These are phyloP conservation scores for Daldinia bambusicola DNA, from an alignment of 495 filamentous ascomycete genomes.

Conservation along the genomic window DNA sequence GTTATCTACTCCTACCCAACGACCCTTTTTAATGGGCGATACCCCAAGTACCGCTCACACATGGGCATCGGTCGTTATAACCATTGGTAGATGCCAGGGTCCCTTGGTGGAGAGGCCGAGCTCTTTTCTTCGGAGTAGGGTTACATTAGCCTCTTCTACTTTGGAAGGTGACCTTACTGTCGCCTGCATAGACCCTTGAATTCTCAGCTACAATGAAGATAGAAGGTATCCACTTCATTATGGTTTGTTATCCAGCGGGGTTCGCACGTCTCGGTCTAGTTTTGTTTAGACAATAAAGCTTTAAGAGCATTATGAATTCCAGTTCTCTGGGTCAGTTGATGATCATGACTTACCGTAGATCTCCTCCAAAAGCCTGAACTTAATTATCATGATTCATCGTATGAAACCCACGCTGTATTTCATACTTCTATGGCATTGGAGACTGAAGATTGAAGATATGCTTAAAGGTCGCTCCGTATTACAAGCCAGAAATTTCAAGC, in stretches of 20 bases:
- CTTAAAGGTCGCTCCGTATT: neutral
- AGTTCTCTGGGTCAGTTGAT: neutral
- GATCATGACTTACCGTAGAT: neutral
- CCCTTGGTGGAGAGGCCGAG: constrained; percentile 11
- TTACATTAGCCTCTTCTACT: constrained; percentile 33
- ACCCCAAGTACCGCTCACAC: constrained; percentile 9
- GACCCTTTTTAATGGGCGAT: neutral
- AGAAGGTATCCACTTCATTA: neutral
- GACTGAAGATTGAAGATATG: neutral
- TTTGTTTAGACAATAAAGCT: neutral
- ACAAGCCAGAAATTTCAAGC: too few relatives aligned
- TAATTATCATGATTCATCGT: neutral
- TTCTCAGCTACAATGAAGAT: neutral
- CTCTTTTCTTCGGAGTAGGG: constrained; percentile 13
- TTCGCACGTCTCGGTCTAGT: neutral
- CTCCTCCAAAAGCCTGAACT: neutral
- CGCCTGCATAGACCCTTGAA: neutral
- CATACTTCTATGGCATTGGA: neutral
- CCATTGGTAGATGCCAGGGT: constrained; percentile 22
- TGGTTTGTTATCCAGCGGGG: neutral
- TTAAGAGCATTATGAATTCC: neutral
- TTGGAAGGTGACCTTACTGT: constrained; percentile 30
- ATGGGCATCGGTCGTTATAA: constrained; percentile 17
- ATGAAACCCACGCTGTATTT: too few relatives aligned
- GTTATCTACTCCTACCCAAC: neutral